Conservation (phyloP, 192 early-diverging fungal genomes). For the Nowakowskiella sp. region DNA sequence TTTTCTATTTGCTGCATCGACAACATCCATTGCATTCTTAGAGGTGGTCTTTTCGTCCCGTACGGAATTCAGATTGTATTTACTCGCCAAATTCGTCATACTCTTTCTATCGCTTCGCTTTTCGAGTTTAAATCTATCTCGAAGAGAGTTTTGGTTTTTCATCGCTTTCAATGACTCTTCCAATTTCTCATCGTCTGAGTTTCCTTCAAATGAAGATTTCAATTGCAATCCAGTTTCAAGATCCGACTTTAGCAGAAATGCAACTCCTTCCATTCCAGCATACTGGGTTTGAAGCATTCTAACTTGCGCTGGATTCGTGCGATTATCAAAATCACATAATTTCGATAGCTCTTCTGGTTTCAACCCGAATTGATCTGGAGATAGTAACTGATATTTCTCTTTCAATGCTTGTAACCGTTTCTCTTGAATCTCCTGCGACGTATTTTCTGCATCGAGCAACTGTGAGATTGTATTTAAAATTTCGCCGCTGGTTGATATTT, state of each 20-base stretch:
- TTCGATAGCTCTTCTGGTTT: slow-evolving; percentile 33
- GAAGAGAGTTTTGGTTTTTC: too few relatives aligned
- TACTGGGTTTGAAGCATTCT: slow-evolving; percentile 28
- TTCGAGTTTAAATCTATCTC: too few relatives aligned
- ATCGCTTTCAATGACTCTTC: not conserved
- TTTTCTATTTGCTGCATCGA: slow-evolving; percentile 27
- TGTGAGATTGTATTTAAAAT: too few relatives aligned
- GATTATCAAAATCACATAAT: slow-evolving; percentile 42
- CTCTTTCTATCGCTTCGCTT: slow-evolving; percentile 2
- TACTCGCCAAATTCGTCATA: too few relatives aligned
- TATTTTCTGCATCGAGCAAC: too few relatives aligned
- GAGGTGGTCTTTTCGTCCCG: not conserved
- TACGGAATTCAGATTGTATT: too few relatives aligned
- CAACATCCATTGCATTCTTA: slow-evolving; percentile 24
- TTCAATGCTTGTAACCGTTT: not conserved
- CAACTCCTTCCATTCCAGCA: slow-evolving; percentile 48
- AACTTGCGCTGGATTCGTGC: slow-evolving; percentile 24
- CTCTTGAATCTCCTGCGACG: not conserved
- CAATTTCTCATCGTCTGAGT: not conserved
- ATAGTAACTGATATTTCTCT: slow-evolving; percentile 2
- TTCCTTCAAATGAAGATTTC: not conserved
- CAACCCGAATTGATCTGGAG: slow-evolving; percentile 10
- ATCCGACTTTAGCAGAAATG: slow-evolving; percentile 28
- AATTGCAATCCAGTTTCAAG: slow-evolving; percentile 33
- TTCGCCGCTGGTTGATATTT: too few relatives aligned